phyloP scores from a whole-genome alignment of 2,329 filamentous ascomycete genomes.

The Fusarium xylarioides region DNA sequence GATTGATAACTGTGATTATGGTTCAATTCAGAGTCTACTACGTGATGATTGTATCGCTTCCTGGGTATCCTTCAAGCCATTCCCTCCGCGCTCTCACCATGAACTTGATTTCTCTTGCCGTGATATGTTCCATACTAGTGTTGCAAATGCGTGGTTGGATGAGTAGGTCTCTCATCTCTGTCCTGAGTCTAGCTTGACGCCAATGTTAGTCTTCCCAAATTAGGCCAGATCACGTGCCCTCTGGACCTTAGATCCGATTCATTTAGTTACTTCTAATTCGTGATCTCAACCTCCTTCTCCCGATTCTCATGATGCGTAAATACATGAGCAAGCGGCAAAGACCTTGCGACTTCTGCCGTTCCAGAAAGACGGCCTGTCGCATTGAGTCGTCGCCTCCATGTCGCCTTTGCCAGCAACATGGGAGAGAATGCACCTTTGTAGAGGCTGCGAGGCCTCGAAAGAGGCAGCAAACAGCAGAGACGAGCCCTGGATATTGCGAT shows the following conservation, averaged over 20 bases:
- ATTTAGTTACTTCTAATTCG: background rate
- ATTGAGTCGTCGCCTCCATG: background rate
- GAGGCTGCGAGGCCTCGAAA: background rate
- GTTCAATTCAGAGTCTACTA: background rate
- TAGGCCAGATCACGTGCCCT: background rate
- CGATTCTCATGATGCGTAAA: background rate
- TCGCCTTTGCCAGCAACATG: background rate
- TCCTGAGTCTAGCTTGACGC: too few relatives aligned
- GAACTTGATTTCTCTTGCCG: background rate
- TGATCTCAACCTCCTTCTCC: background rate
- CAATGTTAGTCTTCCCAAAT: background rate
- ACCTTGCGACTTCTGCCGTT: constrained; percentile 2
- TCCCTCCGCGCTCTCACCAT: background rate
- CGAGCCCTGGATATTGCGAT: background rate
- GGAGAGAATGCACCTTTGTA: background rate
- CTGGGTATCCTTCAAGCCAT: background rate
- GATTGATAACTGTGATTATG: background rate
- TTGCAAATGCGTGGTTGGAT: background rate
- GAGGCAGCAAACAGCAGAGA: background rate
- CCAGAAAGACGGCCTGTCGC: background rate
- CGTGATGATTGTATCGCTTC: background rate
- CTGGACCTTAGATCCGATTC: too few relatives aligned
- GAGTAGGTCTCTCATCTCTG: background rate
- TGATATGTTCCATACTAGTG: background rate
- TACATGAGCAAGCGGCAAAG: constrained; percentile 15